Base-by-base conservation (phyloP, 768 basidiomycete species). In the Lactifluus echinatus region DNA sequence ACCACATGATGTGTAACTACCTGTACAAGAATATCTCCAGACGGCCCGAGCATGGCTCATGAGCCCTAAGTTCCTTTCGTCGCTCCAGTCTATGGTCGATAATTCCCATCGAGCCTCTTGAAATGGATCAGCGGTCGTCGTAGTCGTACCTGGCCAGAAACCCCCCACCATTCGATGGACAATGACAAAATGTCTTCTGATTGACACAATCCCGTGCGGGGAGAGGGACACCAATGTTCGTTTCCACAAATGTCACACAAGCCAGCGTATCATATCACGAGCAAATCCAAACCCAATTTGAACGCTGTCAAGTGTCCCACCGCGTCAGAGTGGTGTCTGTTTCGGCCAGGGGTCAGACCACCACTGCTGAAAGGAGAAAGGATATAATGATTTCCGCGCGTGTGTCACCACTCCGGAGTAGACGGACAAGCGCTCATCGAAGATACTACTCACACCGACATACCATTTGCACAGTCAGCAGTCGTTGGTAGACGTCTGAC, bases 321-420 rank as follows among this genome's bases (percentile, higher is more conserved):
- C 19, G 39, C 3, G 4, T 42, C 47, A 47, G 48, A 56, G 42
- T 34, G 31, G 49, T n/a, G 34, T 29, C 42, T 39, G 43, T 33
- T 33, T 50, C 34, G 53, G 53, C 49, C 58, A 59, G 48, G 48
- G 47, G 48, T 10, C 31, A 15, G n/a, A n/a, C n/a, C n/a, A 39
- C 34, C 23, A 17, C 12, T 15, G 33, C 58, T 55, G 26, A 55
- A 59, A 50, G 58, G 58, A 59, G 58, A 59, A 59, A 59, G 55
- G 55, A 59, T 47, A 39, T 19, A 34, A 12, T 40, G 37, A 39
- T 48, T 55, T 50, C 31, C 24, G 33, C 46, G 33, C 47, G 8
- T 47, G 42, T 48, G 42, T 54, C 53, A 50, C 36, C 28, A 48
- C 57, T 53, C 58, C 58, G 53, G 40, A 24, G 21, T 59, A 24